Evolutionary conservation across 192 early-diverging fungal species (phyloP), one percentile per base, ranked within the genome.

Genomic region (Dissophora ornata): DNA sequence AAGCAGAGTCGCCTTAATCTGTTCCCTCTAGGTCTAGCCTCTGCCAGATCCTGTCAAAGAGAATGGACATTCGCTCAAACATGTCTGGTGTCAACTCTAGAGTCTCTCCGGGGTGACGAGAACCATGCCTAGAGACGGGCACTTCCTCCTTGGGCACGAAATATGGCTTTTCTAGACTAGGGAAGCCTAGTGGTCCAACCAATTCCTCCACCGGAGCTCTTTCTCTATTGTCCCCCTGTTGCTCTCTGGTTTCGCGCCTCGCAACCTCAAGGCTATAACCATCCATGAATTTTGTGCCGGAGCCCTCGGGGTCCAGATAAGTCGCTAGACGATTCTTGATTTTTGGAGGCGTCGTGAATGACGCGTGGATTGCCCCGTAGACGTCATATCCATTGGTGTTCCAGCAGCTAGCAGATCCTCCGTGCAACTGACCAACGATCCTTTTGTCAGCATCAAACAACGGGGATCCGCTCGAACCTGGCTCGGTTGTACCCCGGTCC

Each of bases 401-500:
- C 61, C 58, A 81, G 25, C 82, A 84, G 32, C 70, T 74, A 1
- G 82, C 80, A 9, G 57, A 65, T 1, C 82, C 82, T 12, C 82
- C 82, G 66, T 84, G 82, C 30, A 84, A 41, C 12, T 84, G 82
- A 8, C 82, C 82, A 3, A 81, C 68, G 24, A 84, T 84, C 8
- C 82, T 54, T 60, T 74, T 71, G 19, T 69, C 79, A 2, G 82
- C 67, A 24, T 84, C 77, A 46, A 81, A 84, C 13, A 84, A 32
- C 0, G 82, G 82, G 0, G 80, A 81, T 4, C 82, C 82, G 38
- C 80, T 81, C 16, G 75, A 79, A 6, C 82, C 82, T 2, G 82
- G 82, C 38, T 84, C 82, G 32, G 80, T 81, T 1, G 80, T 84
- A 0, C 82, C 82, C 24, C 44, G n/a, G 4, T 64, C 68, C 82